Base-by-base conservation (phyloP, 2,329 filamentous ascomycete species). In the Neofusicoccum sp. region DNA sequence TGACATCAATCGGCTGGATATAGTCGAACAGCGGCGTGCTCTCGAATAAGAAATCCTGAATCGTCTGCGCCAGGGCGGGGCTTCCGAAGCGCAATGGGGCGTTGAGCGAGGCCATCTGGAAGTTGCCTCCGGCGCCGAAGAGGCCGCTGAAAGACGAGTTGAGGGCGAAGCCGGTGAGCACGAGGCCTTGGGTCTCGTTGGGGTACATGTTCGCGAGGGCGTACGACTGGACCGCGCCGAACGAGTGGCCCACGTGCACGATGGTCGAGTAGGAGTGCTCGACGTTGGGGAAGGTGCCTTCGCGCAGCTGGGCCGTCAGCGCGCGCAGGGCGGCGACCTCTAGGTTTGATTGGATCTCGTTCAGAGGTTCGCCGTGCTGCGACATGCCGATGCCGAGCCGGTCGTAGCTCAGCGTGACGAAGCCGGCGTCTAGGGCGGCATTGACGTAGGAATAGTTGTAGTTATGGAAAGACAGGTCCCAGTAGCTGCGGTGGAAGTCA, bases 401-500 rank as follows among this genome's bases (percentile, higher is more conserved):
- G 71, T 89, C 86, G 72, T 81, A 86, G 8, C 79, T 74, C 47
- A 89, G 79, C 2, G 85, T 87, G 33, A 80, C 83, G 75, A 84
- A 88, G 41, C 82, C 82, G 40, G 80, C 64, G 43, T 78, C 80
- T 1, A 86, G 77, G 1, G 86, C 86, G 11, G 73, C 72, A 47
- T 82, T 76, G 30, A 84, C 78, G 69, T 89, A 89, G 67, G 80
- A 85, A 75, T 89, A 88, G 68, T 86, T 84, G 76, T 79, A 82
- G 66, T 80, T 75, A 68, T 84, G 79, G 73, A 76, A 82, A 0
- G 83, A 70, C 11, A 83, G 70, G 68, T 89, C 84, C 85, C 86
- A 88, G 75, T 88, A 89, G 45, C 77, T 82, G 51, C n/a, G n/a
- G n/a, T n/a, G n/a, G n/a, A n/a, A n/a, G n/a, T n/a, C n/a, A n/a